Base-by-base conservation (phyloP, 371 early-diverging fungal genomes). In the Dichotomocladium elegans region DNA sequence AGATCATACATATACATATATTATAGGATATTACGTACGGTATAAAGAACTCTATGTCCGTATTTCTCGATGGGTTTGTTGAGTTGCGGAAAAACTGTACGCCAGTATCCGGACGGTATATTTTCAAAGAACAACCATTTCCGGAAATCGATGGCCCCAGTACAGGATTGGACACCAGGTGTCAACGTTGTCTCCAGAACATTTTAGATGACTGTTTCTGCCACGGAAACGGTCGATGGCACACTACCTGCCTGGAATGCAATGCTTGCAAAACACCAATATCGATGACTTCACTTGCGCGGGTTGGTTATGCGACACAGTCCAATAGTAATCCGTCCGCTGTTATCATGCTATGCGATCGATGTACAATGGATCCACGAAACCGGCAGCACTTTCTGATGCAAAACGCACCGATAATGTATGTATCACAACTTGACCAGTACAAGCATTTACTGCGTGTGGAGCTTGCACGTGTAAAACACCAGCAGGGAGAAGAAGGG, bases 151-250 rank as follows among this genome's bases (percentile, higher is more conserved):
- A 14, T 15, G 21, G 21, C 1, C 17, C 0, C 5, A 10, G 24
- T 12, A 6, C 35, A 22, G 29, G n/a, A 21, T 51, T 19, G 50
- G 42, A 85, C 26, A 93, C 92, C 46, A 62, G 82, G 15, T 95
- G 94, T 68, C 57, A 59, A 1, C 44, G 63, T 1, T 95, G 95
- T 66, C 64, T 68, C 22, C 55, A 71, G 15, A 67, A 86, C 0
- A 80, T 94, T 17, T 91, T 92, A 55, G 88, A 90, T 42, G 89
- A 80, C 40, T 92, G 94, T 60, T 74, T 88, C 34, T 77, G 79
- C 15, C 63, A 70, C 28, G 76, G 68, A 12, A 57, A 55, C 14
- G 61, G 60, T 10, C 75, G 83, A 19, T 93, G 92, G 92, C 94
- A 94, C 55, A 60, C 66, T 19, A 62, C 66, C 41, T 94, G 94